These are phyloP conservation scores for Cryptosporidium viatorum DNA, from an alignment of 169 alveolate genomes.

Conservation along the genomic window DNA sequence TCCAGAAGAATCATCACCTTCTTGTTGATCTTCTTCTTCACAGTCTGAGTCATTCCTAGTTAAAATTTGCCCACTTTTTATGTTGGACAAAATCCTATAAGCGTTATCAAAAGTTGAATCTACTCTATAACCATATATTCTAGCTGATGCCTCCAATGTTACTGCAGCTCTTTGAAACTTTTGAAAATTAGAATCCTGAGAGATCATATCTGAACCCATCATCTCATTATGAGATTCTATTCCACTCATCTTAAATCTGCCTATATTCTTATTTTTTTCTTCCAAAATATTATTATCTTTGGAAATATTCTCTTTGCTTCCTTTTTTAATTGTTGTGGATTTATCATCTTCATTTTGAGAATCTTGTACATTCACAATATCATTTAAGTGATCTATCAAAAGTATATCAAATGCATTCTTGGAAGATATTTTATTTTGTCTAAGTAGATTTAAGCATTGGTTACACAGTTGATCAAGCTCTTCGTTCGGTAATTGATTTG, in stretches of 20 bases:
- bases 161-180: constrained; percentile 75
- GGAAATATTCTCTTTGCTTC: neutral
- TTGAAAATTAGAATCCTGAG: constrained; percentile 25
- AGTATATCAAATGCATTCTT: constrained; percentile 87
- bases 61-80: constrained; percentile 45
- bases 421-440: constrained; percentile 84
- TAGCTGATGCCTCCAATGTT: constrained; percentile 68
- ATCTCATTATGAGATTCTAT: neutral
- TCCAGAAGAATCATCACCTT: neutral
- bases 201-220: neutral
- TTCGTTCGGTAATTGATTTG: constrained; percentile 5
- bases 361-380: constrained; percentile 78
- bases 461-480: constrained; percentile 37
- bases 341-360: neutral
- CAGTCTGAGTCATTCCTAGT: constrained; percentile 20
- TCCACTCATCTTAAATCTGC: neutral
- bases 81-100: constrained; percentile 44
- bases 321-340: neutral
- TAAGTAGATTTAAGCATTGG: constrained; percentile 48
- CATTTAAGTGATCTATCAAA: constrained; percentile 86
- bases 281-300: neutral
- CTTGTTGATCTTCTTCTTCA: constrained; percentile 1
- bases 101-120: constrained; percentile 72
- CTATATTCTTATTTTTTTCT: neutral
- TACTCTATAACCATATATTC: constrained; percentile 74